Evolutionary conservation across 2,329 filamentous ascomycete species (phyloP).

Genomic region (Penicillium corylophilum): DNA sequence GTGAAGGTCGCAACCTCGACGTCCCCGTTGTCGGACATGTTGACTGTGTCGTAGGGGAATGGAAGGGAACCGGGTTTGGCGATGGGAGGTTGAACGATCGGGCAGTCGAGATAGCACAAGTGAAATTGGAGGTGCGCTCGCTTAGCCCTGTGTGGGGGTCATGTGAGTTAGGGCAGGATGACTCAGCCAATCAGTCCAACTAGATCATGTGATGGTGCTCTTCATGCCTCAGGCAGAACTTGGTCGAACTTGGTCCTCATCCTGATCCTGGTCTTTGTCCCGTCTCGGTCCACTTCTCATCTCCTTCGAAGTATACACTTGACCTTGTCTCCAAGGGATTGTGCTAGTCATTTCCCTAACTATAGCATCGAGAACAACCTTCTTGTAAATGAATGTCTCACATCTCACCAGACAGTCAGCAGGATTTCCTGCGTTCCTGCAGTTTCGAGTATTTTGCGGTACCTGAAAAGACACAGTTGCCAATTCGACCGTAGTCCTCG

Average conservation of each 20-base stretch:
- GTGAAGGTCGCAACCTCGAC: conserved; percentile 79
- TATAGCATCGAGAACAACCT: background rate
- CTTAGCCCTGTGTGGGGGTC: conserved; percentile 40
- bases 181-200: conserved; percentile 20
- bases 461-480: conserved; percentile 7
- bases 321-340: too few relatives aligned
- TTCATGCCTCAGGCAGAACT: background rate
- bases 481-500: background rate
- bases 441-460: background rate
- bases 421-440: background rate
- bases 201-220: conserved; percentile 26
- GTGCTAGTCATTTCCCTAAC: background rate
- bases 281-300: background rate
- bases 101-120: conserved; percentile 33
- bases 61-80: conserved; percentile 40
- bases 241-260: too few relatives aligned
- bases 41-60: conserved; percentile 46
- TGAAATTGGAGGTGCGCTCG: conserved; percentile 45
- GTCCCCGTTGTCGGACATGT: conserved; percentile 95
- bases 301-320: background rate
- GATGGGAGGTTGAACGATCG: conserved; percentile 41
- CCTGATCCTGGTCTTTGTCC: background rate
- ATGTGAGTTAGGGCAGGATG: conserved; percentile 37
- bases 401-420: background rate
- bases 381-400: background rate